Percentiles rank a stretch among this genome's conserved stretches.
Conservation (phyloP, 345 rosid species). For the Passiflora organensis region DNA sequence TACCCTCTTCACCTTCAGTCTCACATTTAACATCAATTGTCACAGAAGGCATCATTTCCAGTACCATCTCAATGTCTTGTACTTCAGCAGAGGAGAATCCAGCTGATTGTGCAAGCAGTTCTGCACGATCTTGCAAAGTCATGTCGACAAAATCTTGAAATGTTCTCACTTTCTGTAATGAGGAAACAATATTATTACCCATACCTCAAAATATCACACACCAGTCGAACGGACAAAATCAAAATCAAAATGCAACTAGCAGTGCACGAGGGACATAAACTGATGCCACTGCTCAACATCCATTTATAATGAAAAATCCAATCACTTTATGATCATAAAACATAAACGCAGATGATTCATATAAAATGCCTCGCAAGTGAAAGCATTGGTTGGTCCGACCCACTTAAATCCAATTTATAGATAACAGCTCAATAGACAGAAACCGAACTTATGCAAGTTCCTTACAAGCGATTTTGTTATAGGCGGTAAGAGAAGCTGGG, state of each 20-base stretch:
- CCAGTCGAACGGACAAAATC: background rate
- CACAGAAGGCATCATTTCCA: slow-evolving; percentile 90
- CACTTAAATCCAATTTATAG: too few species aligned
- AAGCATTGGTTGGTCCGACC: too few species aligned
- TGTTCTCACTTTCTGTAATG: slow-evolving; percentile 80
- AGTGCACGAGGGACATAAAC: background rate
- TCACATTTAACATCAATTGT: slow-evolving; percentile 74
- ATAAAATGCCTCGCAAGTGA: too few species aligned
- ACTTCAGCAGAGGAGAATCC: slow-evolving; percentile 66
- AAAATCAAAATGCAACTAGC: too few species aligned
- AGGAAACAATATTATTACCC: background rate
- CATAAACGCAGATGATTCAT: too few species aligned
- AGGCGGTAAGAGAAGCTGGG: background rate
- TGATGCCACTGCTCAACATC: background rate
- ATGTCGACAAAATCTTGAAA: slow-evolving; percentile 78
- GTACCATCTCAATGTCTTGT: slow-evolving; percentile 72
- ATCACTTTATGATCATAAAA: too few species aligned
- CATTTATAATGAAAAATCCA: background rate
- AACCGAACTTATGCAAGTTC: too few species aligned
- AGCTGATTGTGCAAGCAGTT: slow-evolving; percentile 65
- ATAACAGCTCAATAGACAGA: too few species aligned
- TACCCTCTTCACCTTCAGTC: slow-evolving; percentile 97
- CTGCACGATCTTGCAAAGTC: slow-evolving; percentile 64
- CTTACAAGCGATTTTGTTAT: too few species aligned
- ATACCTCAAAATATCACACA: slow-evolving; percentile 5